phyloP scores from a whole-genome alignment of 192 early-diverging fungal species.

The Podila horticola region DNA sequence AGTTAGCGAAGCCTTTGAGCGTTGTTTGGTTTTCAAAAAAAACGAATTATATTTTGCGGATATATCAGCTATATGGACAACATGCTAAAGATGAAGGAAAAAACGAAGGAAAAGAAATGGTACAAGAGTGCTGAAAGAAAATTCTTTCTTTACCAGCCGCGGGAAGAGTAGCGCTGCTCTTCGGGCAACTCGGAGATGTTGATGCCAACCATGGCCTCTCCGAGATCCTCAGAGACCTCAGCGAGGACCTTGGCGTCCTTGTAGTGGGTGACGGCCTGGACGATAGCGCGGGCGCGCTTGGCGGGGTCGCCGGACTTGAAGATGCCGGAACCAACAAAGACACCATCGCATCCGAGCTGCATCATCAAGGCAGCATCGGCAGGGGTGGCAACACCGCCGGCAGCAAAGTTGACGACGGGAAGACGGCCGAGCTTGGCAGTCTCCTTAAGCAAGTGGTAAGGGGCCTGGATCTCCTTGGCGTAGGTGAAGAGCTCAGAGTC shows the following conservation, averaged over 20 bases:
- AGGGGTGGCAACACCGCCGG: slow-evolving; percentile 96
- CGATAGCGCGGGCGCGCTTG: slow-evolving; percentile 94
- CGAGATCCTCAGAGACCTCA: slow-evolving; percentile 90
- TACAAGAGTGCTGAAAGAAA: too few relatives aligned
- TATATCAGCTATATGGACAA: too few relatives aligned
- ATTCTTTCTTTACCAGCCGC: slow-evolving; percentile 66
- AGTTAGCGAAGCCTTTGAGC: too few relatives aligned
- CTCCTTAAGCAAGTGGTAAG: slow-evolving; percentile 91
- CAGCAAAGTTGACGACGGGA: slow-evolving; percentile 99
- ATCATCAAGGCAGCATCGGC: slow-evolving; percentile 99
- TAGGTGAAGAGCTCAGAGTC: slow-evolving; percentile 94
- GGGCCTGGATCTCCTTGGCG: slow-evolving; percentile 96
- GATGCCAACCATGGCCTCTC: slow-evolving; percentile 98
- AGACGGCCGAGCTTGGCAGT: slow-evolving; percentile 87
- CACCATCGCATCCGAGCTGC: slow-evolving; percentile 98
- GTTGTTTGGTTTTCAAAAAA: too few relatives aligned
- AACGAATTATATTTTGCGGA: too few relatives aligned
- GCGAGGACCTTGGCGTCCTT: slow-evolving; percentile 90
- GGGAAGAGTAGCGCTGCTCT: slow-evolving; percentile 66
- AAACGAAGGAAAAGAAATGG: too few relatives aligned
- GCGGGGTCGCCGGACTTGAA: slow-evolving; percentile 95
- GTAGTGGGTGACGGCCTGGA: slow-evolving; percentile 97
- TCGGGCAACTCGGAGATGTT: slow-evolving; percentile 79
- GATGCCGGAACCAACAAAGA: slow-evolving; percentile 98
- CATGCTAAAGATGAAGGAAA: too few relatives aligned